Conservation (phyloP, 768 basidiomycete genomes). For the Termitomyces sp. region DNA sequence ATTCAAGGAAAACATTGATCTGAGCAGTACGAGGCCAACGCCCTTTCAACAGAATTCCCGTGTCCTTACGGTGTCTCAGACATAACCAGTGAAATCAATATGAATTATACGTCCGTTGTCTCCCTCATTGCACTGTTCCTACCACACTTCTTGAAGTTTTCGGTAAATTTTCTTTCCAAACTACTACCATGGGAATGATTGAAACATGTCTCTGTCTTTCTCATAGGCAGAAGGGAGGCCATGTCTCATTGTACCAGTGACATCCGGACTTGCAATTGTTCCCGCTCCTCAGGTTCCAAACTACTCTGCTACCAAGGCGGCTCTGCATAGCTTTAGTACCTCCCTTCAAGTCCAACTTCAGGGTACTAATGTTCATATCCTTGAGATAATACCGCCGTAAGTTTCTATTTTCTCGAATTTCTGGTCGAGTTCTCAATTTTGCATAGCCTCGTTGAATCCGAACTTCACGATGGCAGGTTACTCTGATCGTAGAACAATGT, state of each 20-base stretch:
- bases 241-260: constrained; percentile 47
- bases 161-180: constrained; percentile 29
- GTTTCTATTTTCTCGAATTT: constrained; percentile 16
- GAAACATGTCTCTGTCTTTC: background rate
- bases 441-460: constrained; percentile 54
- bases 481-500: background rate
- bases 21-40: constrained; percentile 30
- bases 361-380: constrained; percentile 47
- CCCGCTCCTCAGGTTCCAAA: constrained; percentile 40
- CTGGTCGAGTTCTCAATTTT: background rate
- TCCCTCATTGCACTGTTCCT: constrained; percentile 44
- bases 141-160: constrained; percentile 53
- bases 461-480: constrained; percentile 53
- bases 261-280: constrained; percentile 48
- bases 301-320: constrained; percentile 59
- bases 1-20: constrained; percentile 40
- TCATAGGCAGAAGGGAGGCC: constrained; percentile 40
- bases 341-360: constrained; percentile 45
- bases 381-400: constrained; percentile 59
- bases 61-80: constrained; percentile 23
- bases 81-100: constrained; percentile 42
- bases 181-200: background rate
- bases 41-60: background rate
- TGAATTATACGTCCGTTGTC: constrained; percentile 54
- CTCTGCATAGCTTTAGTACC: constrained; percentile 47